Percentiles rank a stretch among this genome's conserved stretches.
These are phyloP conservation scores for Taxillus chinensis DNA, from an alignment of 164 flowering plant species.

Conservation along the genomic window DNA sequence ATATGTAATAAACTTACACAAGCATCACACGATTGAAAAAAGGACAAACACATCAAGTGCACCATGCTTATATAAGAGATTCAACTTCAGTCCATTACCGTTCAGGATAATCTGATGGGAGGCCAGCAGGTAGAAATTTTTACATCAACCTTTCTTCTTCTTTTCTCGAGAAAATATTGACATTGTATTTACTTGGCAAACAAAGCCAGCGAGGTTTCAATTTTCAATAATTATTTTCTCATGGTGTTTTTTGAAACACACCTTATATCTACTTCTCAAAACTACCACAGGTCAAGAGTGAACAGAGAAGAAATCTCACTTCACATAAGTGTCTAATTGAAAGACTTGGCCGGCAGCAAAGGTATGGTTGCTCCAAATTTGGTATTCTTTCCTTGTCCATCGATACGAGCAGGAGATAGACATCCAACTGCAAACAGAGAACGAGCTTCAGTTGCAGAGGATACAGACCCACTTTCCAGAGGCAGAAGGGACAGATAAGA, in stretches of 20 bases:
- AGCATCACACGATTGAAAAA: too few relatives aligned
- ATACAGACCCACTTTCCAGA: neutral
- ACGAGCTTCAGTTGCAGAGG: neutral
- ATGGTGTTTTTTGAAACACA: neutral
- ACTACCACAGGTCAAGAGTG: neutral
- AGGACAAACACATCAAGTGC: too few relatives aligned
- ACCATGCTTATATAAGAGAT: too few relatives aligned
- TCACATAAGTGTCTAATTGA: constrained; percentile 27
- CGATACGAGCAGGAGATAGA: constrained; percentile 29
- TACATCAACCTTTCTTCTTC: too few relatives aligned
- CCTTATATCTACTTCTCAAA: neutral
- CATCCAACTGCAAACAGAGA: constrained; percentile 21
- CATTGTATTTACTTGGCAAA: too few relatives aligned
- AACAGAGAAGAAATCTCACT: constrained; percentile 18
- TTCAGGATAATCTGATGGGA: too few relatives aligned
- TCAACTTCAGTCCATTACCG: too few relatives aligned
- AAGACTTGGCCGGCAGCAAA: constrained; percentile 27
- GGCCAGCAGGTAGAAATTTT: too few relatives aligned
- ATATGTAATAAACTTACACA: too few relatives aligned
- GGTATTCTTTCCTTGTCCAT: constrained; percentile 20
- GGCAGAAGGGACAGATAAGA: neutral
- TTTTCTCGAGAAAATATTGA: too few relatives aligned
- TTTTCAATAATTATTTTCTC: neutral
- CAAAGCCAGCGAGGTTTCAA: neutral
- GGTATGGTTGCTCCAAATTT: constrained; percentile 27